Evolutionary conservation across 805 yeast species (phyloP).

Genomic region (Maudiozyma bulderi): DNA sequence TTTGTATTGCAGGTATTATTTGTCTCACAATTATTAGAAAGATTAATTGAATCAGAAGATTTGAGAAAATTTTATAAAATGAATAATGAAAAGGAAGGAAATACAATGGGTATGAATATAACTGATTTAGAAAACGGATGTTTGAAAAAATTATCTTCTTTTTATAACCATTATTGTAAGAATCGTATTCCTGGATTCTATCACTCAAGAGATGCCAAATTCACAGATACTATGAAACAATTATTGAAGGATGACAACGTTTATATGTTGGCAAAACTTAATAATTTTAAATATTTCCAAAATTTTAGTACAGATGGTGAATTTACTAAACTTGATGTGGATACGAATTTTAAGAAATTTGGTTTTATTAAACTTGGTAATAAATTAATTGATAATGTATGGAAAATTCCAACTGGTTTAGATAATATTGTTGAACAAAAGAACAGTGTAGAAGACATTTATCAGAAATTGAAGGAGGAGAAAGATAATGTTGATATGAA

Average conservation of each 20-base stretch:
- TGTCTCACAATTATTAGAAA: conserved; percentile 9
- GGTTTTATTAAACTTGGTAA: conserved; percentile 27
- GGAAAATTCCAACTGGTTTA: conserved; percentile 36
- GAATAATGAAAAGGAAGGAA: conserved; percentile 15
- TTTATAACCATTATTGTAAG: conserved; percentile 12
- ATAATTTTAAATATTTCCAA: conserved; percentile 19
- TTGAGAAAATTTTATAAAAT: conserved; percentile 14
- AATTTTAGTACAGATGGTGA: conserved; percentile 5
- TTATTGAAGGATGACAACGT: conserved; percentile 10
- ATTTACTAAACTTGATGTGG: conserved; percentile 1
- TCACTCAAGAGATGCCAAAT: conserved; percentile 16
- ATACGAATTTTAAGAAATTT: conserved; percentile 21
- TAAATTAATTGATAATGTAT: conserved; percentile 24
- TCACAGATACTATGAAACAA: conserved; percentile 8
- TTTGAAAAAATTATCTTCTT: conserved; percentile 7
- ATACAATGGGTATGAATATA: conserved; percentile 4
- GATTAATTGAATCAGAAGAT: conserved; percentile 11
- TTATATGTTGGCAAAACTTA: conserved; percentile 15
- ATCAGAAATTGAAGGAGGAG: conserved; percentile 9
- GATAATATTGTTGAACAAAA: conserved; percentile 20
- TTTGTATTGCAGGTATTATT: conserved; percentile 20
- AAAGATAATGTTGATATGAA: conserved; percentile 7
- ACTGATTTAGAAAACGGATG: conserved; percentile 9
- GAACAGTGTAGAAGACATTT: conserved; percentile 17
- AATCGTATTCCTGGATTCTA: conserved; percentile 17